Evolutionary conservation across 1,284 basidiomycete genomes (phyloP), one percentile per base, ranked within the genome.

Genomic region (Cerioporus squamosus): DNA sequence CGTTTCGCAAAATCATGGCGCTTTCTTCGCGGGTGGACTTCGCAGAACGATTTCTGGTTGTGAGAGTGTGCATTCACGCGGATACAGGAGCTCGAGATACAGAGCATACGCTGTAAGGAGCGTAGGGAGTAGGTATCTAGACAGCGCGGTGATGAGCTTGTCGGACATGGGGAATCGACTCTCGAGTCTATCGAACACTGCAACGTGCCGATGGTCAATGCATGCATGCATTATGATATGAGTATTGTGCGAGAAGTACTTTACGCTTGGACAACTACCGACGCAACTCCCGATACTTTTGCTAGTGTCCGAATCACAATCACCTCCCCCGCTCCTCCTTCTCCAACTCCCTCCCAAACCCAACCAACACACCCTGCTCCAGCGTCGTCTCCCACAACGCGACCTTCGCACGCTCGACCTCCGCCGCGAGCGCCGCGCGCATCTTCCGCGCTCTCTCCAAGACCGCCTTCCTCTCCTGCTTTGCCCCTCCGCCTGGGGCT

Each of bases 371-470:
- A 29, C 86, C 88, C 64, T 88, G 83, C 73, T 92, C 90, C 53
- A 92, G 80, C 44, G 85, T 87, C 49, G 81, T 81, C 73, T 90
- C 87, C 90, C 90, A 91, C 51, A 90, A 71, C 67, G 87, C 84
- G 22, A 83, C 76, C 68, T 86, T 86, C 22, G 85, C 81, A 49
- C 75, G 76, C 55, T 85, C 79, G 52, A 91, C 74, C 72, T 87
- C 85, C n/a, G 74, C 73, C 52, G 74, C 73, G 42, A 92, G 66
- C 63, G 82, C 75, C 54, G 72, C 72, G 57, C 82, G 79, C 65
- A 82, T 78, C 62, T 81, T 80, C 53, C 74, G 77, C 20, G 87
- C 88, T 18, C 78, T 77, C 44, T 70, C 75, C 42, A 68, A 23
- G 22, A 64, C 31, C 46, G 57, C 63, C 51, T 55, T 48, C 55